These are phyloP conservation scores for Xylaria cubensis DNA, from an alignment of 495 filamentous ascomycete genomes.

Conservation along the genomic window DNA sequence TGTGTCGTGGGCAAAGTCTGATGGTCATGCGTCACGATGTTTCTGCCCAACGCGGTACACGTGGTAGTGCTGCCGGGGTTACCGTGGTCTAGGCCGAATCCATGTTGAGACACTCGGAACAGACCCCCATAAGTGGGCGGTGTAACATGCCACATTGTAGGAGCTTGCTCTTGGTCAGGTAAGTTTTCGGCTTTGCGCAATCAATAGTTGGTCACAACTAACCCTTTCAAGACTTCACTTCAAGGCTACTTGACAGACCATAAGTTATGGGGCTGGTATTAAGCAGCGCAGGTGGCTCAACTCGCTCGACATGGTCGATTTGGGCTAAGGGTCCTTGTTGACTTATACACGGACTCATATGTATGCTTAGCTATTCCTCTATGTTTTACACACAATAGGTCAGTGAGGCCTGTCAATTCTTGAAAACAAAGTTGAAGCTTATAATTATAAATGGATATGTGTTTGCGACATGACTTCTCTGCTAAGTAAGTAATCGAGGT, in stretches of 20 bases:
- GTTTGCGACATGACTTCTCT: background rate
- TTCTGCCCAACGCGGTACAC: constrained; percentile 23
- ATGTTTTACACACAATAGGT: background rate
- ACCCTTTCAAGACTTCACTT: constrained; percentile 4
- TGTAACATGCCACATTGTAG: background rate
- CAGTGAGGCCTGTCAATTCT: background rate
- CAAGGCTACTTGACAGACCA: background rate
- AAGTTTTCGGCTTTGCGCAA: background rate
- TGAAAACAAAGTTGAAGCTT: background rate
- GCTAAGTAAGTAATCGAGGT: background rate
- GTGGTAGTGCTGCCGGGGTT: background rate
- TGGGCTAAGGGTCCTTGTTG: background rate
- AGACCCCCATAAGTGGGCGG: background rate
- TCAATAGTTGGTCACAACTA: background rate
- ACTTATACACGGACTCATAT: background rate
- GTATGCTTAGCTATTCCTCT: background rate
- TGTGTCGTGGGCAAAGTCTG: constrained; percentile 2
- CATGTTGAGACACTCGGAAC: background rate
- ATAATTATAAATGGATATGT: background rate
- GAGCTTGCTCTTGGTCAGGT: background rate
- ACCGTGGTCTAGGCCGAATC: constrained; percentile 16
- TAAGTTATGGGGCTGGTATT: background rate
- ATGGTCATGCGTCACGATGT: constrained; percentile 17
- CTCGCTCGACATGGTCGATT: constrained; percentile 5
- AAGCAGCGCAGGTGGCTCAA: constrained; percentile 12